phyloP scores from a whole-genome alignment of 2,329 filamentous ascomycete species.

The Acrodontium crateriforme region DNA sequence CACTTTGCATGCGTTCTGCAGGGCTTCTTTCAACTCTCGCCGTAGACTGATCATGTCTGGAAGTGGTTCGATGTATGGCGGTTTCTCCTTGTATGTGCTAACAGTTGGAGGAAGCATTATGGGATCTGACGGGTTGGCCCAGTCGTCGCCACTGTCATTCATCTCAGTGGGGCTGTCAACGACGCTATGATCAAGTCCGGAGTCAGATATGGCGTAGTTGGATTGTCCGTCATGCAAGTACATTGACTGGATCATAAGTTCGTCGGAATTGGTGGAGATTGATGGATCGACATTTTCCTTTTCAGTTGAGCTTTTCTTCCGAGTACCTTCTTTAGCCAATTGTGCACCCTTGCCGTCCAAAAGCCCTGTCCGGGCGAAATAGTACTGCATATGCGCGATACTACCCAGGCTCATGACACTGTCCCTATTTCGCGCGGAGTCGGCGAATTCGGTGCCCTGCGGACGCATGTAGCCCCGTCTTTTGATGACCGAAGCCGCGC shows the following conservation, averaged over 20 bases:
- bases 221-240: slow-evolving; percentile 15
- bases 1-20: slow-evolving; percentile 56
- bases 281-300: slow-evolving; percentile 20
- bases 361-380: slow-evolving; percentile 88
- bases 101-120: slow-evolving; percentile 91
- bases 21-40: slow-evolving; percentile 48
- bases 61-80: slow-evolving; percentile 67
- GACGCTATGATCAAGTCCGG: slow-evolving; percentile 22
- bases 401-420: slow-evolving; percentile 93
- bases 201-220: slow-evolving; percentile 18
- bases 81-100: slow-evolving; percentile 83
- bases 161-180: slow-evolving; percentile 42
- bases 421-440: slow-evolving; percentile 77
- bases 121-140: slow-evolving; percentile 48
- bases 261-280: slow-evolving; percentile 10
- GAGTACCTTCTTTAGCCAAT: slow-evolving; percentile 46
- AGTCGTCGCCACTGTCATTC: slow-evolving; percentile 27
- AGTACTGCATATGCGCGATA: slow-evolving; percentile 95
- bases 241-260: slow-evolving; percentile 12
- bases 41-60: slow-evolving; percentile 73
- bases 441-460: slow-evolving; percentile 76
- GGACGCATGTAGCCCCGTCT: slow-evolving; percentile 78
- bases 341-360: slow-evolving; percentile 87
- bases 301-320: slow-evolving; percentile 10
- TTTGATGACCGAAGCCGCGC: slow-evolving; percentile 28